Evolutionary conservation across 2,329 filamentous ascomycete genomes (phyloP).

Genomic region (Pyricularia pennisetigena): DNA sequence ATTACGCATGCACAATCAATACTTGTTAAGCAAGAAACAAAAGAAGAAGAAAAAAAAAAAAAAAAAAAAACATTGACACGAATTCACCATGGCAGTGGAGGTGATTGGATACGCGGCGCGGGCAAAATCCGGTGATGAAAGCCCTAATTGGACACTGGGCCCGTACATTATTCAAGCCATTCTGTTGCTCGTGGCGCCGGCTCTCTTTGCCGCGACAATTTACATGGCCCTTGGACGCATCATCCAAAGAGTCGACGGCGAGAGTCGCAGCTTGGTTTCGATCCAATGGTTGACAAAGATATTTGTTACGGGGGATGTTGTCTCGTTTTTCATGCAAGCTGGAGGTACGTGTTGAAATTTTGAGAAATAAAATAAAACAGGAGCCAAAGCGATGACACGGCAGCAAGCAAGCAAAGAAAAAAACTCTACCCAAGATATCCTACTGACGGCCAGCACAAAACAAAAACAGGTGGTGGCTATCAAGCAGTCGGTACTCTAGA

Average conservation of each 20-base stretch:
- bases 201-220: conserved; percentile 37
- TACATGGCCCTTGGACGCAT: conserved; percentile 40
- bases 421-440: background rate
- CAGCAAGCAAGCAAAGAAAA: background rate
- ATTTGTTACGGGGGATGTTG: conserved; percentile 44
- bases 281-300: conserved; percentile 28
- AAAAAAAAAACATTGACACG: background rate
- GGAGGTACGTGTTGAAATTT: conserved; percentile 37
- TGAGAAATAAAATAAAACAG: background rate
- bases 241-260: background rate
- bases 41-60: too few relatives aligned
- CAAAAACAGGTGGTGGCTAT: conserved; percentile 14
- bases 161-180: conserved; percentile 32
- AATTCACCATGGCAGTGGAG: conserved; percentile 3
- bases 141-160: conserved; percentile 12
- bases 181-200: conserved; percentile 35
- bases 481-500: conserved; percentile 18
- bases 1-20: too few relatives aligned
- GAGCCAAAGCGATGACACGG: too few relatives aligned
- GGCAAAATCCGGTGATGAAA: conserved; percentile 19
- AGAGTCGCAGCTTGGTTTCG: background rate
- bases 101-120: conserved; percentile 7
- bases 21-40: too few relatives aligned
- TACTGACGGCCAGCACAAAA: background rate
- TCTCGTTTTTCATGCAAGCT: conserved; percentile 41